Conservation (phyloP, 2,329 filamentous ascomycete species). For the Chaetomiaceae sp. region DNA sequence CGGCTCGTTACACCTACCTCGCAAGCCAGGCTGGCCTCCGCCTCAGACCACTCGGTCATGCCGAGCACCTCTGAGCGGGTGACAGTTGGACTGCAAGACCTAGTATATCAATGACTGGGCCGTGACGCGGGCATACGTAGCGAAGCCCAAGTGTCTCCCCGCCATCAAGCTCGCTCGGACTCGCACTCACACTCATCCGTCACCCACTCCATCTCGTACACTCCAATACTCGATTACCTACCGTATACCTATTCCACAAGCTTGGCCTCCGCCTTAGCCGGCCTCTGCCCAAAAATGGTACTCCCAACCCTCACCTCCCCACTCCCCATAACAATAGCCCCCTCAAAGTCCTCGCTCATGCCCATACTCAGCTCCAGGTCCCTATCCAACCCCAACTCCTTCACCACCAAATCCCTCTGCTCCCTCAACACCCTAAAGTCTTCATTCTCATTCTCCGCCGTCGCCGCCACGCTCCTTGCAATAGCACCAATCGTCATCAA, state of each 20-base stretch:
- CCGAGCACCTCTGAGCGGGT: too few relatives aligned
- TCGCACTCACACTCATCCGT: too few relatives aligned
- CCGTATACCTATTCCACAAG: conserved; percentile 43
- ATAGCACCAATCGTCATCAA: conserved; percentile 98
- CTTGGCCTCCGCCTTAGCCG: conserved; percentile 73
- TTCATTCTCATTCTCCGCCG: conserved; percentile 78
- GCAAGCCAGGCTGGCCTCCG: too few relatives aligned
- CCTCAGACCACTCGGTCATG: too few relatives aligned
- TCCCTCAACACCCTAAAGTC: conserved; percentile 71
- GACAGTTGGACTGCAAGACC: too few relatives aligned
- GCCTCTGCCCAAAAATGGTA: conserved; percentile 85
- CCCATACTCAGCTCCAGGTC: conserved; percentile 91
- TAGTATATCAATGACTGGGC: too few relatives aligned
- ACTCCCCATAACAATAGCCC: conserved; percentile 77
- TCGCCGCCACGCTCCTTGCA: conserved; percentile 71
- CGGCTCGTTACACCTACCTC: too few relatives aligned
- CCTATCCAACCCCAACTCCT: conserved; percentile 53
- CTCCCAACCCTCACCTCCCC: conserved; percentile 88
- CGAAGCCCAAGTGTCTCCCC: too few relatives aligned
- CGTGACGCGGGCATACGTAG: too few relatives aligned
- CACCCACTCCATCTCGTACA: too few relatives aligned
- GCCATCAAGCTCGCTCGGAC: too few relatives aligned
- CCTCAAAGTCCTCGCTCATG: conserved; percentile 96
- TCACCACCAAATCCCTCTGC: conserved; percentile 65
- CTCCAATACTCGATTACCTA: background rate